These are phyloP conservation scores for Porodaedalea pini DNA, from an alignment of 1,284 basidiomycete species.

Conservation along the genomic window DNA sequence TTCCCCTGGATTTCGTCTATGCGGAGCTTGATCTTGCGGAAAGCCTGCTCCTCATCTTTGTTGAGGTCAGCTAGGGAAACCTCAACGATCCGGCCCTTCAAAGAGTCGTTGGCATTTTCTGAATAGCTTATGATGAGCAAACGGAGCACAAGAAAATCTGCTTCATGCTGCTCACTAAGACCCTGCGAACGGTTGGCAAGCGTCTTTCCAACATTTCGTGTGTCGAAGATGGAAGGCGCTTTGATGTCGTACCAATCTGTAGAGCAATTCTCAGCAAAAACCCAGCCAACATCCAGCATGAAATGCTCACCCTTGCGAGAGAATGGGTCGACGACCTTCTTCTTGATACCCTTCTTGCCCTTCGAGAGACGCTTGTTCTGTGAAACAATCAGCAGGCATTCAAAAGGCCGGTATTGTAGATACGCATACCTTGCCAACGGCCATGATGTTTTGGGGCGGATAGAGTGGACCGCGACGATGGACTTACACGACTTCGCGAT, in stretches of 20 bases:
- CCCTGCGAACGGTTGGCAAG: constrained; percentile 98
- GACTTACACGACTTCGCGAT: constrained; percentile 37
- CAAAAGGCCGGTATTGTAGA: background rate
- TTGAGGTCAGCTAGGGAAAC: constrained; percentile 97
- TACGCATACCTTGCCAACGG: constrained; percentile 81
- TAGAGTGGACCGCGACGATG: constrained; percentile 44
- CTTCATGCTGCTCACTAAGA: constrained; percentile 68
- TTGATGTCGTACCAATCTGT: constrained; percentile 99
- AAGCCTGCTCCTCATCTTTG: constrained; percentile 99
- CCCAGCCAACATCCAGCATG: constrained; percentile 9
- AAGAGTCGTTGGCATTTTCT: constrained; percentile 99
- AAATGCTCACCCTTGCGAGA: constrained; percentile 83
- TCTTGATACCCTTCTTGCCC: constrained; percentile 99
- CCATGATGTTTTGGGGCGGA: constrained; percentile 63
- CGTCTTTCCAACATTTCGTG: constrained; percentile 97
- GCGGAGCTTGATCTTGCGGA: constrained; percentile 99
- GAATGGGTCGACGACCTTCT: constrained; percentile 99
- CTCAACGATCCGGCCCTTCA: constrained; percentile 97
- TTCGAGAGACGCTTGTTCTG: constrained; percentile 99
- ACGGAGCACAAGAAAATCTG: background rate
- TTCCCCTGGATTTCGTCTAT: constrained; percentile 98
- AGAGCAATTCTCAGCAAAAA: background rate
- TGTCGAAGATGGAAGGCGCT: constrained; percentile 97
- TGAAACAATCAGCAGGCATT: constrained; percentile 13
- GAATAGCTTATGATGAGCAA: constrained; percentile 16